Conservation (phyloP, 805 yeast species). For the Candida ulmi region DNA sequence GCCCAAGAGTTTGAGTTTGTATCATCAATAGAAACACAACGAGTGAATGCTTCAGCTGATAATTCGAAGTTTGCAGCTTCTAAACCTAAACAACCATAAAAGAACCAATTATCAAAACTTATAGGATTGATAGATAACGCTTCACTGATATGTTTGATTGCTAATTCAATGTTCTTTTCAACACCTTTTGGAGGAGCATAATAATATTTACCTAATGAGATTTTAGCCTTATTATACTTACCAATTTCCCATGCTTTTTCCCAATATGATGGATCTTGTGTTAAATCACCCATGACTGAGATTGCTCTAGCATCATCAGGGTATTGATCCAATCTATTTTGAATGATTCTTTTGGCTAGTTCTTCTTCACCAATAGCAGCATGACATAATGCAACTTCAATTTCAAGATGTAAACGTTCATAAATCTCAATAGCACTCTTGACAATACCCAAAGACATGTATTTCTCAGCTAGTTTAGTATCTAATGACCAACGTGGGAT, state of each 20-base stretch:
- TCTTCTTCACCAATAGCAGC: constrained; percentile 76
- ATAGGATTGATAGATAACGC: constrained; percentile 70
- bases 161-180: constrained; percentile 42
- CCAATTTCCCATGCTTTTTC: constrained; percentile 83
- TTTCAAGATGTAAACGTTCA: constrained; percentile 65
- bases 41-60: constrained; percentile 87
- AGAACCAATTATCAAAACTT: constrained; percentile 78
- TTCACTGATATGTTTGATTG: constrained; percentile 67
- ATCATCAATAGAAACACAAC: constrained; percentile 85
- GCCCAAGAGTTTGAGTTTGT: constrained; percentile 84
- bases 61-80: constrained; percentile 64
- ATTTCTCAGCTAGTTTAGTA: constrained; percentile 74
- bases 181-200: constrained; percentile 64
- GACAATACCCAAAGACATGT: constrained; percentile 77
- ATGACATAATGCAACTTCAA: constrained; percentile 86
- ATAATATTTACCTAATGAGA: constrained; percentile 69
- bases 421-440: constrained; percentile 88
- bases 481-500: constrained; percentile 87
- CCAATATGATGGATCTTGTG: constrained; percentile 74
- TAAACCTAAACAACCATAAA: constrained; percentile 86
- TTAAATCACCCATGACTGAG: constrained; percentile 81
- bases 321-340: constrained; percentile 43
- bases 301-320: constrained; percentile 81
- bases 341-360: constrained; percentile 58
- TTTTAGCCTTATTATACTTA: constrained; percentile 77